Evolutionary conservation across 2,329 filamentous ascomycete species (phyloP), one percentile per base, ranked within the genome.

Genomic region (Fusarium luffae): DNA sequence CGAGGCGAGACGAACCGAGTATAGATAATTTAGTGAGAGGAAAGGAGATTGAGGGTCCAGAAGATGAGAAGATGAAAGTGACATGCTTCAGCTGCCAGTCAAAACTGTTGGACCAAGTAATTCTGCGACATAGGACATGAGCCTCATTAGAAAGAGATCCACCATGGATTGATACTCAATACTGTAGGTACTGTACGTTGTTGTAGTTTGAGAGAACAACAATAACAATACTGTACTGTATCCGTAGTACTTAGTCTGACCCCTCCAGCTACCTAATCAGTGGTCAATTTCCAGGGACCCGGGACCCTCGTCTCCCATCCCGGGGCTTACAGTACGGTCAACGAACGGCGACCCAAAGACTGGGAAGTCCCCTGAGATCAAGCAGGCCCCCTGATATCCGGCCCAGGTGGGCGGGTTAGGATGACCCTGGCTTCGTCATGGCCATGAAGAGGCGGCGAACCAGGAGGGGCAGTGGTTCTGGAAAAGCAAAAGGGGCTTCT

Each of bases 261-360:
- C 60, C 28, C 60, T 57, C 58, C 58, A 59, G 43, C 25, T 16
- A 21, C 41, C 41, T 59, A 60, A 57, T 65, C 66, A 63, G 68
- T 67, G 55, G 58, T 66, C 51, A 69, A 73, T 66, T 75, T 75
- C 73, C 66, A 74, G 70, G 74, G 68, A 74, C 60, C 51, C 66
- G 63, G 63, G 64, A 43, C 64, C 50, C 63, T 66, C 50, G 56
- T 44, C 41, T 59, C 25, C 32, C 34, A 59, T 47, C 30, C 54
- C 28, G 57, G 60, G 68, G 56, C 63, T 58, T 54, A 21, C 60
- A 34, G 47, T 46, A 37, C 42, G 69, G 58, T 59, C 69, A 46
- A 54, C 54, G 54, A 70, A 70, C 54, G 57, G 51, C 69, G 62
- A 63, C 66, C 54, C 66, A 59, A 46, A 52, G 61, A 66, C 68